Conservation (phyloP, 2,329 filamentous ascomycete species). For the Pochonia chlamydosporia region DNA sequence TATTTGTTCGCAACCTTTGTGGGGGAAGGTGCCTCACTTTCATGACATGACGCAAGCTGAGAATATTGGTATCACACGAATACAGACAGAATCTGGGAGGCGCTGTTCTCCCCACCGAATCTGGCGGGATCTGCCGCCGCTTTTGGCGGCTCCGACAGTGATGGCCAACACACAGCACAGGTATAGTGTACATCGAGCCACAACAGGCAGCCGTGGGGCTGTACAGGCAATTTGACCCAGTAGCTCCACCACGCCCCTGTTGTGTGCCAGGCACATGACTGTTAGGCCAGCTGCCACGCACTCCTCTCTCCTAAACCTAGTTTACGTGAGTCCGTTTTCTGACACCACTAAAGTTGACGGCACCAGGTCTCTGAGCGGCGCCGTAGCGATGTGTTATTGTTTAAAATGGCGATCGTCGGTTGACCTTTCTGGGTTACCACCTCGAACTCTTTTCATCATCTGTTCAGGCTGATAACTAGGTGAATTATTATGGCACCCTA, state of each 20-base stretch:
- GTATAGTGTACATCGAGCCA: not conserved
- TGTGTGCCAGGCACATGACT: no score
- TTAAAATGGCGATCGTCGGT: not conserved
- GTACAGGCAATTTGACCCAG: no score
- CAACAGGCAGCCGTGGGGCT: not conserved
- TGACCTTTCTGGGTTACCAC: not conserved
- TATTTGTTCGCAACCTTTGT: no score
- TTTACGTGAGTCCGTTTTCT: slow-evolving; percentile 1
- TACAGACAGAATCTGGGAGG: not conserved
- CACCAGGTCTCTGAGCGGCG: not conserved
- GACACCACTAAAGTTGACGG: not conserved
- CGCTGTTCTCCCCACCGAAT: slow-evolving; percentile 12
- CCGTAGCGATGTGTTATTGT: not conserved
- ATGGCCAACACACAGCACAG: not conserved
- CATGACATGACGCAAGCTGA: no score
- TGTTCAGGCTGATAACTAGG: not conserved
- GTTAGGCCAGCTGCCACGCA: not conserved
- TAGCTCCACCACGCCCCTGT: no score
- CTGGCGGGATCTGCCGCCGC: not conserved
- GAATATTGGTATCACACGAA: no score
- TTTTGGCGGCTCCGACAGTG: not conserved
- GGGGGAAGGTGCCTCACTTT: no score
- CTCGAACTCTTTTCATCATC: not conserved
- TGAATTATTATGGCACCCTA: not conserved
- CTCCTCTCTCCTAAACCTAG: not conserved